Evolutionary conservation across 2,329 filamentous ascomycete genomes (phyloP).

Genomic region (Aspergillus ochraceus): DNA sequence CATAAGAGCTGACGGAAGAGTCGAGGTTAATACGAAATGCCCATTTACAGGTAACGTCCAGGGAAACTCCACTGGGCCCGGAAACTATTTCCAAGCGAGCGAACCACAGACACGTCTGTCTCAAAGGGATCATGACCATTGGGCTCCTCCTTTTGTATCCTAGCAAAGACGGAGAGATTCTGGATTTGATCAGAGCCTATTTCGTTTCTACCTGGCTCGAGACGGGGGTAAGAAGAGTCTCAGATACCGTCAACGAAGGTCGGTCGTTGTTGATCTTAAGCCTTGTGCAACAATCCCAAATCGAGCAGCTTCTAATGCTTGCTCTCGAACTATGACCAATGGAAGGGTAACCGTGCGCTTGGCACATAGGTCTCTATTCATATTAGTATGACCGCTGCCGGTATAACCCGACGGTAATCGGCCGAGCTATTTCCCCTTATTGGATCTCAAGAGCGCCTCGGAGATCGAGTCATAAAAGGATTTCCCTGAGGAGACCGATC

Average conservation of each 20-base stretch:
- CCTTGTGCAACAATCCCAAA: too few relatives aligned
- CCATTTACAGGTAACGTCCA: background rate
- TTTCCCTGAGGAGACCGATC: too few relatives aligned
- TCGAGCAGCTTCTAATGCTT: too few relatives aligned
- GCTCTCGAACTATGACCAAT: too few relatives aligned
- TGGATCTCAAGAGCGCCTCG: too few relatives aligned
- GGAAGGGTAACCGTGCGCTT: too few relatives aligned
- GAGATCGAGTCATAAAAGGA: too few relatives aligned
- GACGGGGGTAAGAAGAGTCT: too few relatives aligned
- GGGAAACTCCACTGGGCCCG: background rate
- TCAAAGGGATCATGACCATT: background rate
- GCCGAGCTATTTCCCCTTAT: too few relatives aligned
- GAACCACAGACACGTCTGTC: background rate
- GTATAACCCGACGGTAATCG: background rate
- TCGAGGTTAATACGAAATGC: background rate
- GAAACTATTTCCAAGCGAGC: constrained; percentile 14
- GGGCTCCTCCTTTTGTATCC: background rate
- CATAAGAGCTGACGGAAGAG: background rate
- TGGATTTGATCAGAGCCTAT: background rate
- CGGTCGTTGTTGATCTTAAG: too few relatives aligned
- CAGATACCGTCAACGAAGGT: background rate
- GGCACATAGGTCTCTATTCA: too few relatives aligned
- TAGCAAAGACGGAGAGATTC: background rate
- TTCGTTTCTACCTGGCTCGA: background rate
- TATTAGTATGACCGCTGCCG: background rate